phyloP scores from a whole-genome alignment of 345 rosid species.

The Raphanus sativus region DNA sequence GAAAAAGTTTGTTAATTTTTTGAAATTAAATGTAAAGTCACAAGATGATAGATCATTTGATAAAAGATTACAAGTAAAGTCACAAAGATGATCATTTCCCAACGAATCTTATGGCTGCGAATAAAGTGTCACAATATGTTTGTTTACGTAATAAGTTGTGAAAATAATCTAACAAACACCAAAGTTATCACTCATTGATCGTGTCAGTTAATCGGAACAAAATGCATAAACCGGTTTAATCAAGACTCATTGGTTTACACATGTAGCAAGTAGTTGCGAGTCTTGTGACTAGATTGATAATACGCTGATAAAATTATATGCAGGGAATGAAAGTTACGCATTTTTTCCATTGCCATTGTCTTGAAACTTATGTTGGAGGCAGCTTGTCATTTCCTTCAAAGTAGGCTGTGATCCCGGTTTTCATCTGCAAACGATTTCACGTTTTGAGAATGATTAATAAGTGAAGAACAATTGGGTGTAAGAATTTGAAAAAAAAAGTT shows the following conservation, averaged over 20 bases:
- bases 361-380: constrained; percentile 16
- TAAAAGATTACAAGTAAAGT: background rate
- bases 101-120: background rate
- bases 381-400: constrained; percentile 26
- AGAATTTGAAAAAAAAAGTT: background rate
- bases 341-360: background rate
- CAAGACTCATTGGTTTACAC: background rate
- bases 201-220: background rate
- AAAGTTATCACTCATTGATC: background rate
- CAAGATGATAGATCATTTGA: constrained; percentile 2
- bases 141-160: background rate
- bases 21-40: background rate
- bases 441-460: background rate
- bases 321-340: background rate
- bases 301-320: constrained; percentile 4
- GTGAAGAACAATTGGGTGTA: background rate
- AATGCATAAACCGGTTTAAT: background rate
- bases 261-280: background rate
- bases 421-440: constrained; percentile 43
- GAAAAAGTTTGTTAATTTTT: background rate
- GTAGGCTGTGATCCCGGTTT: constrained; percentile 37
- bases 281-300: background rate
- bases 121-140: background rate
- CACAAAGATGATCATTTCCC: background rate
- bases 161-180: background rate